Evolutionary conservation across 495 filamentous ascomycete species (phyloP), one percentile per base, ranked within the genome.

Genomic region (Tuber melanosporum): DNA sequence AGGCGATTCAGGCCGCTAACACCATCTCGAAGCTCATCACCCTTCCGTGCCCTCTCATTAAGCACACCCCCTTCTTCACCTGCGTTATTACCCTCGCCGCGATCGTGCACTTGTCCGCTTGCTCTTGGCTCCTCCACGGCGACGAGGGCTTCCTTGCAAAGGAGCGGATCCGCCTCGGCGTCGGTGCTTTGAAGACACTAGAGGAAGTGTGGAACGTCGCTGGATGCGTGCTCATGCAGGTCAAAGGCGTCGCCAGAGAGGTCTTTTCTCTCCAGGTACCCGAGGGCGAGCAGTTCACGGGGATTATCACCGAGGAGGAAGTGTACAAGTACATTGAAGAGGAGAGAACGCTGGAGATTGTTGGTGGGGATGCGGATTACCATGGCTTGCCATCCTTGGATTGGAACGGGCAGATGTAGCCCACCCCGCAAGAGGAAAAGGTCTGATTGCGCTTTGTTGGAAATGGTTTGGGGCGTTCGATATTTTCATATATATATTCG

Each of bases 21-120:
- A 90, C 92, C 66, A 90, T 97, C 75, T 91, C 90, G 32, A 89
- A 90, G 71, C 89, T 97, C 76, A 90, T 94, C 39, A 91, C 92
- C 22, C 90, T 95, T 70, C 91, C 92, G 20, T 87, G 90, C 39
- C 88, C 92, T 0, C 87, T 95, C 8, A 86, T 90, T 15, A 90
- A 89, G 72, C 93, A 97, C 85, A 94, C 93, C 3, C 93, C 94
- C 39, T 94, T 97, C 85, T 94, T 97, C 86, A 94, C 91, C 41
- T 97, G 93, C 83, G 90, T 93, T 22, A 86, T 96, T 36, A 94
- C 92, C 17, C 88, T 94, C 77, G 86, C 88, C 1, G 87, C 88
- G 10, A 88, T 90, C 81, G 89, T 91, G 43, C 89, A 91, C 76
- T 86, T 91, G 7, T 88, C 86, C 75, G 87, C 87, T 74, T 89